These are phyloP conservation scores for Entophlyctis helioformis DNA, from an alignment of 192 early-diverging fungal genomes.

Conservation along the genomic window DNA sequence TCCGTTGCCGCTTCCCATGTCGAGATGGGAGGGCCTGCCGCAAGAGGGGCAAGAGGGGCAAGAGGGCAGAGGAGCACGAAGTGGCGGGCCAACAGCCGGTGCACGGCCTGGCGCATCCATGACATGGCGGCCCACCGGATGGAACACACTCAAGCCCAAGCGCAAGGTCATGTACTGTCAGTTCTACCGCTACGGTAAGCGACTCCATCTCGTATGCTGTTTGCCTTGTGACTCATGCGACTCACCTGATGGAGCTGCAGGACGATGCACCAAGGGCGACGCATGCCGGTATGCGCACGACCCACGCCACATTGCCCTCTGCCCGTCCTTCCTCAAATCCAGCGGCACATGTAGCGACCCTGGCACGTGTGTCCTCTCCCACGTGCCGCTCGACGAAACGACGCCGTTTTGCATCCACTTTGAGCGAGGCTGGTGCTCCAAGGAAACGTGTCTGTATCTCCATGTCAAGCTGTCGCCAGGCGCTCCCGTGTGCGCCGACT, in stretches of 20 bases:
- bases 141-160: not conserved
- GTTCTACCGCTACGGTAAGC: conserved; percentile 11
- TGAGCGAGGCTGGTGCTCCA: conserved; percentile 9
- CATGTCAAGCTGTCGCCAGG: conserved; percentile 13
- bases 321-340: conserved; percentile 7
- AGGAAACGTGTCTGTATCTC: conserved; percentile 13
- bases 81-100: no score
- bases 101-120: no score
- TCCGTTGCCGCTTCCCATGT: no score
- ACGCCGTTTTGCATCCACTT: conserved; percentile 18
- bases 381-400: conserved; percentile 8
- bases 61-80: no score
- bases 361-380: conserved; percentile 8
- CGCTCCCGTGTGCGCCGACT: conserved; percentile 9
- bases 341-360: conserved; percentile 2
- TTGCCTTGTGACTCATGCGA: not conserved
- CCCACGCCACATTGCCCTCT: conserved; percentile 7
- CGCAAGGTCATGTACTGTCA: conserved; percentile 6
- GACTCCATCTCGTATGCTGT: not conserved
- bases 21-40: no score
- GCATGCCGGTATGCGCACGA: conserved; percentile 10
- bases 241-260: not conserved
- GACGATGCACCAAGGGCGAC: conserved; percentile 5
- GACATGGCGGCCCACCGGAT: no score
- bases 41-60: no score